Conservation (phyloP, 164 flowering plant genomes). For the Stephania cephalantha region DNA sequence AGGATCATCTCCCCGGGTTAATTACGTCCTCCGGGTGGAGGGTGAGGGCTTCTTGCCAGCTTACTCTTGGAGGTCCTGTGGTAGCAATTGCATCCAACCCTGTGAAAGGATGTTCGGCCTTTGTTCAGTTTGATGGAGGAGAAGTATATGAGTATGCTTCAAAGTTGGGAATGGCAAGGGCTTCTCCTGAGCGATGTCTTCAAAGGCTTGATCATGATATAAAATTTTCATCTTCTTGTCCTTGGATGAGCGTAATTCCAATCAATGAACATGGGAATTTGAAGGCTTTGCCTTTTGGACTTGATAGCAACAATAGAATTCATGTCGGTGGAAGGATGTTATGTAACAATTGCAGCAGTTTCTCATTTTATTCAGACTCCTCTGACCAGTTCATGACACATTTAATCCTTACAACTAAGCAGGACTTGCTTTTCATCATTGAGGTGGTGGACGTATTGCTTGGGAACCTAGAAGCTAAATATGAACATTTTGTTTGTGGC, state of each 20-base stretch:
- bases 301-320: slow-evolving; percentile 62
- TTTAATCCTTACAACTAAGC: slow-evolving; percentile 76
- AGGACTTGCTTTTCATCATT: slow-evolving; percentile 67
- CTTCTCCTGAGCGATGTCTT: slow-evolving; percentile 10
- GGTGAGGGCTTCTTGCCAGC: slow-evolving; percentile 33
- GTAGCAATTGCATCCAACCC: slow-evolving; percentile 54
- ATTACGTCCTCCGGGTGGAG: slow-evolving; percentile 76
- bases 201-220: slow-evolving; percentile 25
- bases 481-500: slow-evolving; percentile 41
- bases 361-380: slow-evolving; percentile 71
- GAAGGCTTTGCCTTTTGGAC: slow-evolving; percentile 61
- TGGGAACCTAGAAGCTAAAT: slow-evolving; percentile 41
- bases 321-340: slow-evolving; percentile 50
- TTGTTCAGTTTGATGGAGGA: slow-evolving; percentile 75
- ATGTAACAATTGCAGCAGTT: slow-evolving; percentile 80
- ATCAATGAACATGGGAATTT: slow-evolving; percentile 32
- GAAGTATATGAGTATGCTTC: slow-evolving; percentile 50
- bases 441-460: slow-evolving; percentile 45
- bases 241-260: slow-evolving; percentile 60
- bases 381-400: slow-evolving; percentile 54
- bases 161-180: slow-evolving; percentile 28
- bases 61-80: slow-evolving; percentile 39
- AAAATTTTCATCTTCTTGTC: slow-evolving; percentile 62
- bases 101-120: slow-evolving; percentile 43
- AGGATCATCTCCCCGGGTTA: slow-evolving; percentile 52